phyloP scores from a whole-genome alignment of 2,329 filamentous ascomycete genomes.

The Blastomyces silverae region DNA sequence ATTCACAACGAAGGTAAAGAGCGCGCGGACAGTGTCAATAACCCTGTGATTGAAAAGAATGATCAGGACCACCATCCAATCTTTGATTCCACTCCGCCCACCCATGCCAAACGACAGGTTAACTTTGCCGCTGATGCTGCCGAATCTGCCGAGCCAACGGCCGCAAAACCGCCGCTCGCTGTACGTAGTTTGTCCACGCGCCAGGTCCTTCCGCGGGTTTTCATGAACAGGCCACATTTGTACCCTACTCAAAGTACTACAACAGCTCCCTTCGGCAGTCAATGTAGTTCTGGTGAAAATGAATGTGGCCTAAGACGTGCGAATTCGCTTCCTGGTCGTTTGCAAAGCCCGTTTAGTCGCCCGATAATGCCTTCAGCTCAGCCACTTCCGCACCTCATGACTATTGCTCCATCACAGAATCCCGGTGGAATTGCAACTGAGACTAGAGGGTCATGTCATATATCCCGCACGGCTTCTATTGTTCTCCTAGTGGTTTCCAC shows the following conservation, averaged over 20 bases:
- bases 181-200: constrained; percentile 56
- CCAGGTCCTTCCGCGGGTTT: constrained; percentile 56
- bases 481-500: constrained; percentile 59
- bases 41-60: too few species aligned
- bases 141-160: constrained; percentile 26
- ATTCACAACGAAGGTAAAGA: constrained; percentile 33
- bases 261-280: constrained; percentile 14
- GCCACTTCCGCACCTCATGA: constrained; percentile 25
- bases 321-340: constrained; percentile 64
- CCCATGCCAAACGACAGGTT: constrained; percentile 44
- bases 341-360: constrained; percentile 40
- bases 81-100: neutral
- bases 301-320: constrained; percentile 61
- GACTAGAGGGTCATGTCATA: constrained; percentile 24
- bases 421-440: constrained; percentile 38
- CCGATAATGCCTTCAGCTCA: constrained; percentile 21
- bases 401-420: constrained; percentile 14
- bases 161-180: constrained; percentile 46
- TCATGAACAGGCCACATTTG: constrained; percentile 65
- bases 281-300: constrained; percentile 36
- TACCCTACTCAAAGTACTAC: constrained; percentile 29
- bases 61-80: neutral
- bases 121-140: constrained; percentile 49
- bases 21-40: constrained; percentile 11
- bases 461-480: constrained; percentile 45